These are phyloP conservation scores for Lipomyces lipofer DNA, from an alignment of 805 yeast genomes.

Conservation along the genomic window DNA sequence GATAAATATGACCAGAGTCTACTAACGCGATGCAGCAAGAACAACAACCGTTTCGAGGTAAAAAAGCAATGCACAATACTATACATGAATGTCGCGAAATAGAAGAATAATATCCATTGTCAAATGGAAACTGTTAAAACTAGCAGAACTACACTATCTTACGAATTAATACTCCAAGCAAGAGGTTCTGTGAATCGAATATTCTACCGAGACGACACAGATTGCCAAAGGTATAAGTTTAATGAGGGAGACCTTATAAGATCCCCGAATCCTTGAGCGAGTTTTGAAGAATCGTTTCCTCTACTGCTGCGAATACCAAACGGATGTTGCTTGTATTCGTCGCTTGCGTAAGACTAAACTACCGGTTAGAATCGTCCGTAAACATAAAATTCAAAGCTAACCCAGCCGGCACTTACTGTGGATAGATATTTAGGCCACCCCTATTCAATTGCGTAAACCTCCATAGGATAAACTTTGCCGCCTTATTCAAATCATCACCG, in stretches of 20 bases:
- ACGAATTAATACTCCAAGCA: background rate
- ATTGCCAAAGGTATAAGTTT: background rate
- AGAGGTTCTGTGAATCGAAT: background rate
- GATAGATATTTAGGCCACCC: conserved; percentile 76
- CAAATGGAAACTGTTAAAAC: background rate
- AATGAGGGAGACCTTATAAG: conserved; percentile 40
- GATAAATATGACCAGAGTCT: too few species aligned
- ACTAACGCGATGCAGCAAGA: too few species aligned
- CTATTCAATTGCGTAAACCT: conserved; percentile 82
- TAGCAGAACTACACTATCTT: too few species aligned
- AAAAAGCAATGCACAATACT: conserved; percentile 2
- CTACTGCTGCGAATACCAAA: conserved; percentile 80
- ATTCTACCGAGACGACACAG: too few species aligned
- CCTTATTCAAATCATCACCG: conserved; percentile 84
- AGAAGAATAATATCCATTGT: background rate
- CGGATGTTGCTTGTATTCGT: conserved; percentile 89
- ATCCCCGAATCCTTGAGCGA: conserved; percentile 75
- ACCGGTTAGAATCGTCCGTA: conserved; percentile 34
- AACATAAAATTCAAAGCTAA: background rate
- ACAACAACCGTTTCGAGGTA: too few species aligned
- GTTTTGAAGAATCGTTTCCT: conserved; percentile 76
- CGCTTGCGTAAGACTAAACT: conserved; percentile 67
- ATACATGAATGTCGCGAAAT: background rate
- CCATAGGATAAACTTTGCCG: conserved; percentile 90
- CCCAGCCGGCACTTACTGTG: conserved; percentile 48